These are phyloP conservation scores for Paragyromitra xinjiangensis DNA, from an alignment of 495 filamentous ascomycete species.

Conservation along the genomic window DNA sequence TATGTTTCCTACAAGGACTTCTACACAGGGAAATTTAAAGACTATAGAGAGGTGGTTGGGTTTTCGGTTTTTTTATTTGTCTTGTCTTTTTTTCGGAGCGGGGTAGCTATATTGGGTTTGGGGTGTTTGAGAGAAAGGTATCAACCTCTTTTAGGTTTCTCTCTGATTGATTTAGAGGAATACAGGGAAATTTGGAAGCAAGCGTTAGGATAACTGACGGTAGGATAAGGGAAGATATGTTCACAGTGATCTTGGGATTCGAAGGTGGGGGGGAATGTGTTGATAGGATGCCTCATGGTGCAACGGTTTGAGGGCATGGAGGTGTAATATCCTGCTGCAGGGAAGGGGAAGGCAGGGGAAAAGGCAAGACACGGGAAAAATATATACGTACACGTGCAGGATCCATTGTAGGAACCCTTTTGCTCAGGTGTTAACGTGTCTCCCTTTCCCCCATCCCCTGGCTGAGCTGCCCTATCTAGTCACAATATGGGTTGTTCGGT, in stretches of 20 bases:
- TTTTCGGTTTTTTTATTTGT: slow-evolving; percentile 44
- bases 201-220: slow-evolving; percentile 16
- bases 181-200: slow-evolving; percentile 50
- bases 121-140: slow-evolving; percentile 43
- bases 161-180: slow-evolving; percentile 53
- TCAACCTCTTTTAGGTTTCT: slow-evolving; percentile 36
- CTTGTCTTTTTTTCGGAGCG: slow-evolving; percentile 36
- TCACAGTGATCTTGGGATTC: slow-evolving; percentile 19
- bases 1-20: slow-evolving; percentile 53
- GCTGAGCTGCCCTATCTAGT: slow-evolving; percentile 5
- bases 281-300: slow-evolving; percentile 1
- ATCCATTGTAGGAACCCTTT: slow-evolving; percentile 22
- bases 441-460: slow-evolving; percentile 2
- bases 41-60: slow-evolving; percentile 53
- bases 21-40: slow-evolving; percentile 52
- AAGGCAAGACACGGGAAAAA: slow-evolving; percentile 13
- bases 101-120: slow-evolving; percentile 46
- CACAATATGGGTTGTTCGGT: slow-evolving; percentile 5
- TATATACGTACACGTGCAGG: slow-evolving; percentile 18
- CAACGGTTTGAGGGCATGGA: neutral
- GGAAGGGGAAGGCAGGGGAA: neutral
- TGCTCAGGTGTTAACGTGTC: slow-evolving; percentile 12
- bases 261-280: slow-evolving; percentile 2
- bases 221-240: slow-evolving; percentile 17
- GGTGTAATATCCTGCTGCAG: slow-evolving; percentile 9